Evolutionary conservation across 106 monocot species (phyloP).

Genomic region (Gastrodia elata): DNA sequence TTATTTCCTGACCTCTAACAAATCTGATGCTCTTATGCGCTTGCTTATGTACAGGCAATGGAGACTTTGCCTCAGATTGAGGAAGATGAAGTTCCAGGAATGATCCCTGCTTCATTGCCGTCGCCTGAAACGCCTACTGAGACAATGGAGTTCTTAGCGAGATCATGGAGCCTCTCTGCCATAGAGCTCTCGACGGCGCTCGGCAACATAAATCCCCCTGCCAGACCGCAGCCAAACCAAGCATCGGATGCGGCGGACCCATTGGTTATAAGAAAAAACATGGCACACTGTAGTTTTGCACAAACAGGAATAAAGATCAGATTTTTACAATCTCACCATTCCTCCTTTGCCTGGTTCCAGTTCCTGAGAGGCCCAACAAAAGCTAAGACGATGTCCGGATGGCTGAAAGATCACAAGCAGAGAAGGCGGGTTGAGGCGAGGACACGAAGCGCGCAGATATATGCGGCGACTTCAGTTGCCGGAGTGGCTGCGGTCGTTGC

Average conservation of each 20-base stretch:
- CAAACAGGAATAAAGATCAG: too few relatives aligned
- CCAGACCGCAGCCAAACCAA: not conserved
- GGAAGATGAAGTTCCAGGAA: constrained; percentile 14
- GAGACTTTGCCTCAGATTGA: constrained; percentile 14
- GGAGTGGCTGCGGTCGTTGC: constrained; percentile 55
- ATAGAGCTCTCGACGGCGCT: constrained; percentile 22
- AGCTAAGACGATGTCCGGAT: constrained; percentile 28
- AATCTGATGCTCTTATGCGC: not conserved
- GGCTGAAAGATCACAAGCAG: constrained; percentile 54
- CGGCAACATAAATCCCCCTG: not conserved
- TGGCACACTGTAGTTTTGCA: not conserved
- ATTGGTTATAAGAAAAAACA: too few relatives aligned
- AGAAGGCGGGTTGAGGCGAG: constrained; percentile 29
- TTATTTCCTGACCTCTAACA: too few relatives aligned
- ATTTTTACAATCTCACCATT: not conserved
- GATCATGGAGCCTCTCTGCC: constrained; percentile 30
- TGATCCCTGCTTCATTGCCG: constrained; percentile 10
- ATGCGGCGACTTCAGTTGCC: constrained; percentile 50
- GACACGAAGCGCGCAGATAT: constrained; percentile 30
- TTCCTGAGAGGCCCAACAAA: constrained; percentile 11
- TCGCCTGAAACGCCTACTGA: constrained; percentile 29
- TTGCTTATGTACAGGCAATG: not conserved
- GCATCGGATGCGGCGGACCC: not conserved
- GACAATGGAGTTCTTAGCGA: constrained; percentile 31
- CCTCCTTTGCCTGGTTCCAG: constrained; percentile 1